Conservation (phyloP, 176 grass and related monocot genomes). For the Eleusine coracana region DNA sequence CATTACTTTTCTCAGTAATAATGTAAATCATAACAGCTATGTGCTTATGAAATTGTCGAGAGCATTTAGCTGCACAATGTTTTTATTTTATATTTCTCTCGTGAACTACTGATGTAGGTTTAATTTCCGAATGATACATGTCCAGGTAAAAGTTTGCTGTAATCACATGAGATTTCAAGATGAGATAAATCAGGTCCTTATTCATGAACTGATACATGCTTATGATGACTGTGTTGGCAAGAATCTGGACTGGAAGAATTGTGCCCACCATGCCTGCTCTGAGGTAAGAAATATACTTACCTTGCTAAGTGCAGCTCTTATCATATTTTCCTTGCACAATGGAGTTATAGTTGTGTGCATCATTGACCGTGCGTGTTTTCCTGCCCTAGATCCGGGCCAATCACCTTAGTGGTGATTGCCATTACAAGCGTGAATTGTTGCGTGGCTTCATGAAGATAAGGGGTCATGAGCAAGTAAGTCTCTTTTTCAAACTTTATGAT, state of each 20-base stretch:
- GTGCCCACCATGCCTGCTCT: constrained; percentile 93
- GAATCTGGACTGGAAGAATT: constrained; percentile 88
- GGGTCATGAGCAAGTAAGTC: constrained; percentile 85
- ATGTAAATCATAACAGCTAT: neutral
- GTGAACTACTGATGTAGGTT: neutral
- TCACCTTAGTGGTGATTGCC: constrained; percentile 92
- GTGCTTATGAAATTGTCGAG: neutral
- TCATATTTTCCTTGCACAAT: neutral
- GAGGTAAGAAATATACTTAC: constrained; percentile 59
- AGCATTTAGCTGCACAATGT: neutral
- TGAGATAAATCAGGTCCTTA: constrained; percentile 72
- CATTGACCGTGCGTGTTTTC: constrained; percentile 15
- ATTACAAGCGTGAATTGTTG: constrained; percentile 87
- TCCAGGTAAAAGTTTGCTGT: constrained; percentile 82
- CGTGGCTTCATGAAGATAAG: constrained; percentile 90
- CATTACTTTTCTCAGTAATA: neutral
- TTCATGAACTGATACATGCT: constrained; percentile 94
- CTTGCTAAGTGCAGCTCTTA: constrained; percentile 14
- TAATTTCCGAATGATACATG: constrained; percentile 34
- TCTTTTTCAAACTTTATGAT: constrained; percentile 13
- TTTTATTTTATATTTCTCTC: constrained; percentile 8
- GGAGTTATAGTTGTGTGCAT: constrained; percentile 11
- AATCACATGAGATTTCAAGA: constrained; percentile 68
- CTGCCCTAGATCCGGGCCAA: constrained; percentile 87
- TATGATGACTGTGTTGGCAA: constrained; percentile 89